A percentile compares a stretch with the other conserved stretches of the same genome.
These are phyloP conservation scores for Nemania sp. DNA, from an alignment of 2,329 filamentous ascomycete genomes.

Conservation along the genomic window DNA sequence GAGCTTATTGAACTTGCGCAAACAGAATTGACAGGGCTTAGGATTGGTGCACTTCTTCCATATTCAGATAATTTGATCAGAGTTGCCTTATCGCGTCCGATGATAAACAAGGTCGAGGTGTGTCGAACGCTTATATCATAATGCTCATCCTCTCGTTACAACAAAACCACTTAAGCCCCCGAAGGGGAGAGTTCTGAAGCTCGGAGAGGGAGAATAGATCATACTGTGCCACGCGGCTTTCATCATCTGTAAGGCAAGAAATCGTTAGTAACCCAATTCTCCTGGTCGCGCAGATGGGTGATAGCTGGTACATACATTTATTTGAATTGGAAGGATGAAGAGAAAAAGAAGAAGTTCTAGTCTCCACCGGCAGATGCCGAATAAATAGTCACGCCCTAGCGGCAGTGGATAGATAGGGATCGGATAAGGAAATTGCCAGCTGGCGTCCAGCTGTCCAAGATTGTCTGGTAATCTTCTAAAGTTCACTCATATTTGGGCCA, in stretches of 20 bases:
- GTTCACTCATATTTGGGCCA: too few species aligned
- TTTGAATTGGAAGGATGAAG: slow-evolving; percentile 99
- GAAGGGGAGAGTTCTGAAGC: slow-evolving; percentile 81
- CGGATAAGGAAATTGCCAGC: slow-evolving; percentile 4
- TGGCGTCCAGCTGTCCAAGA: not conserved
- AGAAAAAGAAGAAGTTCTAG: slow-evolving; percentile 54
- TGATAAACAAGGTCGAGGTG: slow-evolving; percentile 91
- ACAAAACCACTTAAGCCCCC: slow-evolving; percentile 90
- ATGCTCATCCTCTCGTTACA: slow-evolving; percentile 67
- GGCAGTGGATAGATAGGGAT: not conserved
- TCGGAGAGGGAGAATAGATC: slow-evolving; percentile 72
- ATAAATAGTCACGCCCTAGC: slow-evolving; percentile 21
- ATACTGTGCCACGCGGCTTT: slow-evolving; percentile 97
- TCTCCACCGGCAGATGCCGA: slow-evolving; percentile 24
- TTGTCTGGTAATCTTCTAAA: too few species aligned
- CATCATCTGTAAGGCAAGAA: slow-evolving; percentile 77
- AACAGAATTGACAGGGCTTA: not conserved
- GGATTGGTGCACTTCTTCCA: slow-evolving; percentile 30
- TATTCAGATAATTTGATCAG: slow-evolving; percentile 66
- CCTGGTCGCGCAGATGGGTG: not conserved
- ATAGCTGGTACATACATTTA: slow-evolving; percentile 69
- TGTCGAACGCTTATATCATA: slow-evolving; percentile 99
- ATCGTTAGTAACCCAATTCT: slow-evolving; percentile 37
- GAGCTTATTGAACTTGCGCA: too few species aligned
- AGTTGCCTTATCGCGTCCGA: slow-evolving; percentile 99